Evolutionary conservation across 2,329 filamentous ascomycete genomes (phyloP).

Genomic region (Fusarium pilosicola): DNA sequence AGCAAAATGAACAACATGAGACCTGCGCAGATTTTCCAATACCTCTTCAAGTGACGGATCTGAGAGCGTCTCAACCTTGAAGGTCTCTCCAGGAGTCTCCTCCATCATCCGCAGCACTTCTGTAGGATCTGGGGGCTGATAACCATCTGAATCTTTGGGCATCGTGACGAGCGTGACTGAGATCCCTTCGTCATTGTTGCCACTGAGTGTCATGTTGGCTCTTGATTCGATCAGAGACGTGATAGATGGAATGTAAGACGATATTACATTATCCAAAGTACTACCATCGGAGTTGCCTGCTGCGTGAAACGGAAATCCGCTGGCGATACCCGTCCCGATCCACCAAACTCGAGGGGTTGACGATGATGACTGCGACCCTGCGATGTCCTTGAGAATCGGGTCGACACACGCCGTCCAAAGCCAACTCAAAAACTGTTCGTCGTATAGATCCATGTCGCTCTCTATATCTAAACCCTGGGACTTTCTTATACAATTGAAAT

Average conservation of each 20-base stretch:
- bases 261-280: not conserved
- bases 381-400: not conserved
- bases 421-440: not conserved
- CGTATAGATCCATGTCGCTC: not conserved
- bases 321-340: not conserved
- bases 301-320: not conserved
- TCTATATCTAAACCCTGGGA: not conserved
- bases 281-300: not conserved
- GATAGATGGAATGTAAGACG: not conserved
- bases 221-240: not conserved
- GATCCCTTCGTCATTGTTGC: not conserved
- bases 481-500: not conserved
- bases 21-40: not conserved
- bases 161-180: not conserved
- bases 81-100: not conserved
- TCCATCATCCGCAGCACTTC: not conserved
- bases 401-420: not conserved
- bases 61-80: not conserved
- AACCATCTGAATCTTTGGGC: not conserved
- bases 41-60: not conserved
- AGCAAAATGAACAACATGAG: not conserved
- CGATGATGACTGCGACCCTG: not conserved
- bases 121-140: not conserved
- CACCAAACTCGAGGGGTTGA: not conserved
- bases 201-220: not conserved